These are phyloP conservation scores for Lecanicillium sp. DNA, from an alignment of 2,329 filamentous ascomycete genomes.

Conservation along the genomic window DNA sequence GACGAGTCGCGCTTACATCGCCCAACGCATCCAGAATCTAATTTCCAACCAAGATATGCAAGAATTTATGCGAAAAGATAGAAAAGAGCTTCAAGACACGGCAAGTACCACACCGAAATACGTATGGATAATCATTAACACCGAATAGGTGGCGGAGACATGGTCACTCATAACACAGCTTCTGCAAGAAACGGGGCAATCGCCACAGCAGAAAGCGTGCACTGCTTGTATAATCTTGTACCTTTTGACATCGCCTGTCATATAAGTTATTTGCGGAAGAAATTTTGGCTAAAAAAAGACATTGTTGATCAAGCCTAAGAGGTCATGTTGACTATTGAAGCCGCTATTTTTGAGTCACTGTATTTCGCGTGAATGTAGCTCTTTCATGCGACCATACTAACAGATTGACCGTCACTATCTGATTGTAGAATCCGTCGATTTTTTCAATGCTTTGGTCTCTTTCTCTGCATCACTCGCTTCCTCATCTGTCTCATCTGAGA, in stretches of 20 bases:
- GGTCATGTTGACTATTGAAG: too few species aligned
- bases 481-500: constrained; percentile 5
- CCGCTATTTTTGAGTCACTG: too few species aligned
- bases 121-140: background rate
- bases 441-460: background rate
- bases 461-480: constrained; percentile 1
- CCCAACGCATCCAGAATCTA: constrained; percentile 3
- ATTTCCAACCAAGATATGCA: constrained; percentile 3
- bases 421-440: too few species aligned
- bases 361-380: too few species aligned
- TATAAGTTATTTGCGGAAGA: background rate
- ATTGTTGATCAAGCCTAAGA: too few species aligned
- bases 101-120: background rate
- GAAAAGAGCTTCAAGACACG: constrained; percentile 9
- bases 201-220: constrained; percentile 5
- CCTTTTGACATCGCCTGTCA: constrained; percentile 2
- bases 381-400: too few species aligned
- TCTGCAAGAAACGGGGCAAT: constrained; percentile 8
- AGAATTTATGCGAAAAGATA: constrained; percentile 9
- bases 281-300: background rate
- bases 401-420: too few species aligned
- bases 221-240: constrained; percentile 10
- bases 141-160: background rate
- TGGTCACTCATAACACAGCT: constrained; percentile 10
- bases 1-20: constrained; percentile 8